Evolutionary conservation across 345 rosid genomes (phyloP).

Genomic region (Conringia planisiliqua): DNA sequence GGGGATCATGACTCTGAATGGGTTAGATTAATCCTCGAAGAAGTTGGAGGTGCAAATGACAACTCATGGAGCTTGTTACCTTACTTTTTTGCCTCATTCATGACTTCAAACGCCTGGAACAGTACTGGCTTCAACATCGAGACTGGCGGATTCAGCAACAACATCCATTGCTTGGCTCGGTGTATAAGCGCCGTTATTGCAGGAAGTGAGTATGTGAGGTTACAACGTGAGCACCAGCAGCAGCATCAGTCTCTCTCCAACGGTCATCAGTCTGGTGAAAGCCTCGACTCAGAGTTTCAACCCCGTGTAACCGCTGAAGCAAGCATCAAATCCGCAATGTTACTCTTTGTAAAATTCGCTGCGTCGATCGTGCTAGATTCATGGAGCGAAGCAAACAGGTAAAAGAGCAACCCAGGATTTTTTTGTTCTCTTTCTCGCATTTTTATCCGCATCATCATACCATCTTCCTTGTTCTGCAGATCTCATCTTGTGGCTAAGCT

Average conservation of each 20-base stretch:
- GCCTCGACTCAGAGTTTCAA: constrained; percentile 64
- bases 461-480: constrained; percentile 37
- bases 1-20: constrained; percentile 94
- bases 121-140: constrained; percentile 85
- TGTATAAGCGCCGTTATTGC: constrained; percentile 90
- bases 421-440: not conserved
- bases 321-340: constrained; percentile 89
- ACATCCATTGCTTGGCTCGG: constrained; percentile 95
- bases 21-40: constrained; percentile 87
- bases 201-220: constrained; percentile 78
- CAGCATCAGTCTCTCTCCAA: constrained; percentile 58
- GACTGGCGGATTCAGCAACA: constrained; percentile 95
- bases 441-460: not conserved
- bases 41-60: constrained; percentile 89
- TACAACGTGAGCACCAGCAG: constrained; percentile 85
- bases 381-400: constrained; percentile 86
- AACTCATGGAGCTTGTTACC: constrained; percentile 96
- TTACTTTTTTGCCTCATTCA: constrained; percentile 79
- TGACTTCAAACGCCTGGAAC: constrained; percentile 88
- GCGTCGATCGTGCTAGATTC: constrained; percentile 83
- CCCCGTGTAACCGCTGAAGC: constrained; percentile 75
- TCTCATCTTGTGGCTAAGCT: constrained; percentile 93
- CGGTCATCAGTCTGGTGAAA: constrained; percentile 56
- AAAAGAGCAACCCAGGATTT: too few relatives aligned
- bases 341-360: constrained; percentile 83